Evolutionary conservation across 345 rosid species (phyloP).

Genomic region (Populus alba): DNA sequence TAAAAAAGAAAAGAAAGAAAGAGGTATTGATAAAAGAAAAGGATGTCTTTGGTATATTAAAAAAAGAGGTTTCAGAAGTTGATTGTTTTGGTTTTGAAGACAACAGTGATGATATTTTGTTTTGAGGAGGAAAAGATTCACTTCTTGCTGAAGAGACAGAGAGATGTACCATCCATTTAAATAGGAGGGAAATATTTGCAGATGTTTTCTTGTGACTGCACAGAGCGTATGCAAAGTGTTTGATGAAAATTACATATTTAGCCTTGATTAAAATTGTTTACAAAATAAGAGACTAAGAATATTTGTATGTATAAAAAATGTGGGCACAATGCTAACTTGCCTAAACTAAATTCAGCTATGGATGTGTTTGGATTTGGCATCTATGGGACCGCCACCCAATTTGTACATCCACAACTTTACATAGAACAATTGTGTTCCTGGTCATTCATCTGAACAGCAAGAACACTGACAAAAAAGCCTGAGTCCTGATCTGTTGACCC

Average conservation of each 20-base stretch:
- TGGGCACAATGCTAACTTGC: background rate
- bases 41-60: background rate
- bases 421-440: background rate
- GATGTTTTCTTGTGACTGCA: background rate
- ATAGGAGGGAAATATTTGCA: background rate
- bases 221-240: background rate
- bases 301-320: background rate
- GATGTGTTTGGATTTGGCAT: background rate
- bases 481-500: background rate
- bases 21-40: background rate
- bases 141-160: background rate
- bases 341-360: background rate
- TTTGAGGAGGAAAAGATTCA: background rate
- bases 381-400: background rate
- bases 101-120: background rate
- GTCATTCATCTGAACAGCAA: background rate
- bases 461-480: background rate
- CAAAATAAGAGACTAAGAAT: background rate
- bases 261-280: background rate
- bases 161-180: background rate
- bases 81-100: background rate
- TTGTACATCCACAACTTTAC: background rate
- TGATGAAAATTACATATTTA: background rate
- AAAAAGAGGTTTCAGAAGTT: background rate
- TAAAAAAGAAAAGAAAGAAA: background rate